Evolutionary conservation across 163 green algal species (phyloP), one percentile per base, ranked within the genome.

Genomic region (Scenedesmus sp.): DNA sequence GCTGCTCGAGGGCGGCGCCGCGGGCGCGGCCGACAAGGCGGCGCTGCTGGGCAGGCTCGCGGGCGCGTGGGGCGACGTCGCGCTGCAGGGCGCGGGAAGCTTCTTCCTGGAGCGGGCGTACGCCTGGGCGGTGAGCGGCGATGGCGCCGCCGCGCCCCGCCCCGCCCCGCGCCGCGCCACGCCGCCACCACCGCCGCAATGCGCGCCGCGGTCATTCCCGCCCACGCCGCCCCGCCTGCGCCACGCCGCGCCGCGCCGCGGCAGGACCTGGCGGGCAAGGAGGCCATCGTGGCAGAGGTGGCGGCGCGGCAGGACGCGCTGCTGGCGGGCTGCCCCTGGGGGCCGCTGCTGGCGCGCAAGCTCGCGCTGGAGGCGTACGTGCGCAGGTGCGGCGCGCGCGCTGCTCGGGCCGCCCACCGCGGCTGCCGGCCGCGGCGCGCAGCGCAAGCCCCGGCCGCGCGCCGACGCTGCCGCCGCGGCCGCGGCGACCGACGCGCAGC

Each of bases 41-140:
- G 53, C 57, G 58, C 62, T 94, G 64, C 63, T 94, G 65, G 13
- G 22, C 18, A 81, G 79, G 60, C 77, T 96, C 82, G 26, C 48
- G 5, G 88, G 85, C 6, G 63, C 74, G 28, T 92, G 72, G 42
- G 83, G 39, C n/a, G 36, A 65, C 42, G 67, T 93, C 22, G 83
- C 84, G 3, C 7, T 75, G 39, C 78, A 83, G 14, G 85, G 75
- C 24, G 69, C 75, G 14, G 87, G 88, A 53, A 86, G 63, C 71
- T 85, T 89, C 74, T 86, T 95, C 34, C 85, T 95, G 57, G 88
- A 95, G 60, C 82, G 74, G 48, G 87, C 80, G 22, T 94, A 87
- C 64, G 63, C 75, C 10, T 71, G 77, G 39, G 85, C 48, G 83
- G 88, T 92, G 87, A 80, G 87, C 58, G 4, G 17, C 39, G n/a